phyloP scores from a whole-genome alignment of 1,139 yeast species.

The Yamadazyma diospyri region DNA sequence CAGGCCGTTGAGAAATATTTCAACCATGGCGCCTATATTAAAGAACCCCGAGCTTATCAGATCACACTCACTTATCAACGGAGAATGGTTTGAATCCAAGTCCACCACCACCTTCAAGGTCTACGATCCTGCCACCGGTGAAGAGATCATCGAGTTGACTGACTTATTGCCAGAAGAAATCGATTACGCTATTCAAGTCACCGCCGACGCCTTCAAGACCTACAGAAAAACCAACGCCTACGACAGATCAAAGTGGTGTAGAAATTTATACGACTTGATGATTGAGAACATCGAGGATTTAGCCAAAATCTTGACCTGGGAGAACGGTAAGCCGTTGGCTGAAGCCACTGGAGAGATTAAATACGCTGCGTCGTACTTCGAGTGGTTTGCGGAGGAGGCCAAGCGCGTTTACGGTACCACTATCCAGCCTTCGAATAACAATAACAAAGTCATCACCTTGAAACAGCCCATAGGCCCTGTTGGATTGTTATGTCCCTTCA shows the following conservation, averaged over 20 bases:
- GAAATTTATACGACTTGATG: conserved; percentile 49
- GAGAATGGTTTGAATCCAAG: conserved; percentile 59
- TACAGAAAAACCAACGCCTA: conserved; percentile 61
- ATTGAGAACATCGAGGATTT: conserved; percentile 40
- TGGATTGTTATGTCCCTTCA: conserved; percentile 47
- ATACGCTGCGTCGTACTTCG: conserved; percentile 44
- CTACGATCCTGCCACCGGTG: conserved; percentile 70
- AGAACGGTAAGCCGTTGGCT: conserved; percentile 40
- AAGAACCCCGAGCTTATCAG: conserved; percentile 56
- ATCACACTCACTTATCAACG: conserved; percentile 61
- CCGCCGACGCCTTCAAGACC: conserved; percentile 55
- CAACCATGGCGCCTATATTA: conserved; percentile 19
- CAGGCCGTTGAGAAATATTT: not conserved
- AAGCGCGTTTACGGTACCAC: conserved; percentile 40
- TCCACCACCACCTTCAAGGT: conserved; percentile 60
- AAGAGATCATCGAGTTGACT: conserved; percentile 52
- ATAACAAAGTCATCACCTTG: conserved; percentile 37
- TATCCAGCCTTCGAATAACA: conserved; percentile 37
- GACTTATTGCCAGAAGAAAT: conserved; percentile 55
- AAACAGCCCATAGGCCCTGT: conserved; percentile 49
- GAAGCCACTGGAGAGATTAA: conserved; percentile 42
- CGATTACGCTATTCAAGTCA: conserved; percentile 58
- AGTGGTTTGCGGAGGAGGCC: conserved; percentile 46
- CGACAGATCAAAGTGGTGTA: conserved; percentile 63
- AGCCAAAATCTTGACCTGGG: conserved; percentile 41